These are phyloP conservation scores for Astragalus membranaceus DNA, from an alignment of 306 rosid species.

Conservation along the genomic window DNA sequence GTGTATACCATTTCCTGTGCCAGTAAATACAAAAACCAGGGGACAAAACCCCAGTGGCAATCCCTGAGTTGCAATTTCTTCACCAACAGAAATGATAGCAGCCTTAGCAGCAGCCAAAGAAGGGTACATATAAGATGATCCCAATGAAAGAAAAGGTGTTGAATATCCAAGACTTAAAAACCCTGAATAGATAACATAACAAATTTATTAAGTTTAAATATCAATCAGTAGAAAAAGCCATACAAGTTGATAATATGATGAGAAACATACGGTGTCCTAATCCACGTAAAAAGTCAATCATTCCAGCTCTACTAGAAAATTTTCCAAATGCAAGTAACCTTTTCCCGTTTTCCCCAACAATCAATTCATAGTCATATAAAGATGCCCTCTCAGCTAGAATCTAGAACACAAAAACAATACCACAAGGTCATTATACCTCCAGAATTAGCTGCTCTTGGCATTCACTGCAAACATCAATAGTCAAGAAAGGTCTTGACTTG, in stretches of 20 bases:
- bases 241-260: neutral
- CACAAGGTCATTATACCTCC: no score
- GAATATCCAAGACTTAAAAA: conserved; percentile 89
- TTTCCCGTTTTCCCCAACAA: no score
- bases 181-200: conserved; percentile 41
- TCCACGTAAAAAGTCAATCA: conserved; percentile 73
- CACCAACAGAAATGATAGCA: conserved; percentile 89
- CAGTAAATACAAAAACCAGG: no score
- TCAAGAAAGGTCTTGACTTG: no score
- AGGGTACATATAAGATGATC: conserved; percentile 88
- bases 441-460: no score
- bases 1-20: no score
- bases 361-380: no score
- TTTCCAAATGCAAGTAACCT: conserved; percentile 95
- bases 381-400: no score
- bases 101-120: conserved; percentile 95
- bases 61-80: conserved; percentile 81
- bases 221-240: neutral
- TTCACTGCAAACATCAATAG: no score
- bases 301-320: conserved; percentile 91
- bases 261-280: conserved; percentile 69
- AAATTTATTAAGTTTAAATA: no score
- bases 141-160: conserved; percentile 88
- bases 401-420: no score
- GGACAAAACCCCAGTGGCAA: conserved; percentile 75